Evolutionary conservation across 345 rosid species (phyloP).

Genomic region (Ceriops decandra): DNA sequence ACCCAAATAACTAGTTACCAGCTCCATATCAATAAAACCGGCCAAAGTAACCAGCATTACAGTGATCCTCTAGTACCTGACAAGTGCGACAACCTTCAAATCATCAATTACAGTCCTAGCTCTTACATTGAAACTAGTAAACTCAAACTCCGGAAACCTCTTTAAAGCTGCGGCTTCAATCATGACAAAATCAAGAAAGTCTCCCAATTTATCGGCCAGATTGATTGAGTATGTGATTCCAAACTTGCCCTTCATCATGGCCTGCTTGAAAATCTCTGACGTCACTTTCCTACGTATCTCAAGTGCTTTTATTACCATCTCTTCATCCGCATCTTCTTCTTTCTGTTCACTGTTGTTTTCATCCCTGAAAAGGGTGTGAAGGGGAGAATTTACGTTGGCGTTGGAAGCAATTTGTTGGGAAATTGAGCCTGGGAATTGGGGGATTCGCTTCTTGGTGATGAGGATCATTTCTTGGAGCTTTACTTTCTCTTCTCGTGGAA

Average conservation of each 20-base stretch:
- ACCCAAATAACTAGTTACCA: not conserved
- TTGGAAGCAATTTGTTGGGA: slow-evolving; percentile 35
- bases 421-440: slow-evolving; percentile 66
- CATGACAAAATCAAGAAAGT: slow-evolving; percentile 70
- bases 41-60: not conserved
- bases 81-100: slow-evolving; percentile 62
- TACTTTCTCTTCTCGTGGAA: slow-evolving; percentile 40
- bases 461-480: slow-evolving; percentile 60
- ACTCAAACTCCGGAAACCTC: slow-evolving; percentile 46
- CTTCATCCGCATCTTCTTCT: slow-evolving; percentile 41
- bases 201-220: slow-evolving; percentile 48
- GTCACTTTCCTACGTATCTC: slow-evolving; percentile 74
- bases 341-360: slow-evolving; percentile 15
- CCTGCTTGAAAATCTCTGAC: slow-evolving; percentile 59
- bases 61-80: slow-evolving; percentile 45
- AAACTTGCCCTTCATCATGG: slow-evolving; percentile 65
- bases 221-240: slow-evolving; percentile 81
- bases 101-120: slow-evolving; percentile 57
- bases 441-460: slow-evolving; percentile 46
- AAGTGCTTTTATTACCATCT: slow-evolving; percentile 64
- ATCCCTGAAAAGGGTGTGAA: slow-evolving; percentile 30
- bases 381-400: slow-evolving; percentile 30
- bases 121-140: slow-evolving; percentile 51
- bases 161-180: slow-evolving; percentile 78
- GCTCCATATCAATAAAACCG: not conserved